Evolutionary conservation across 139 green algal species (phyloP), one percentile per base, ranked within the genome.

Genomic region (Tetraselmis striata): DNA sequence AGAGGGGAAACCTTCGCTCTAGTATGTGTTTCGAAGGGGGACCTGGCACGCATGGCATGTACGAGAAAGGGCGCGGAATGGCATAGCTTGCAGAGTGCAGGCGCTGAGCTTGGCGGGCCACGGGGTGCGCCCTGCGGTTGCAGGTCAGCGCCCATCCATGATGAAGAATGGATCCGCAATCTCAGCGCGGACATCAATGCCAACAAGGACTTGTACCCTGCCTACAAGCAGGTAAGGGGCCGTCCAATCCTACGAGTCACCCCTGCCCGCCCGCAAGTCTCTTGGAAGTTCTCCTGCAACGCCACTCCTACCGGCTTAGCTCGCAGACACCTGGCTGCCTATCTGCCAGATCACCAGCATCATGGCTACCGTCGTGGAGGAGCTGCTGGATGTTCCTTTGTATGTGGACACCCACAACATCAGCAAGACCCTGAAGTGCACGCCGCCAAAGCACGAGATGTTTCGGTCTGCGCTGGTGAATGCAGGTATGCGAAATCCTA

Each of bases 401-500:
- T 97, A 95, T 84, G 87, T 94, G 76, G 89, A 91, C 85, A 79
- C 98, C 28, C 95, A 98, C 83, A 84, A 90, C 2, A 85, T 98
- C 27, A 94, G 88, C 89, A 90, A 89, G 29, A 96, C 91, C 11
- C 84, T 98, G 27, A 89, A 92, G 81, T 90, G 78, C 85, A 93
- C 90, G 22, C 81, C 95, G 0, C 94, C 93, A 1, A 87, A 90
- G 24, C 31, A 78, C 0, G 88, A 95, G 76, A 31, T 90, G 24
- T 92, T 99, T 29, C 85, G 90, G n/a, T 97, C 92, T 24, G 97
- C 97, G 0, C 32, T 99, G 0, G 89, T 97, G 79, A 98, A 98
- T 77, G 94, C 94, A 0, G 93, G 92, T 0, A 91, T 92, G 84
- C n/a, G n/a, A n/a, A n/a, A n/a, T n/a, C n/a, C n/a, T n/a, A n/a